These are phyloP conservation scores for Exophiala sp. DNA, from an alignment of 2,329 filamentous ascomycete species.

Conservation along the genomic window DNA sequence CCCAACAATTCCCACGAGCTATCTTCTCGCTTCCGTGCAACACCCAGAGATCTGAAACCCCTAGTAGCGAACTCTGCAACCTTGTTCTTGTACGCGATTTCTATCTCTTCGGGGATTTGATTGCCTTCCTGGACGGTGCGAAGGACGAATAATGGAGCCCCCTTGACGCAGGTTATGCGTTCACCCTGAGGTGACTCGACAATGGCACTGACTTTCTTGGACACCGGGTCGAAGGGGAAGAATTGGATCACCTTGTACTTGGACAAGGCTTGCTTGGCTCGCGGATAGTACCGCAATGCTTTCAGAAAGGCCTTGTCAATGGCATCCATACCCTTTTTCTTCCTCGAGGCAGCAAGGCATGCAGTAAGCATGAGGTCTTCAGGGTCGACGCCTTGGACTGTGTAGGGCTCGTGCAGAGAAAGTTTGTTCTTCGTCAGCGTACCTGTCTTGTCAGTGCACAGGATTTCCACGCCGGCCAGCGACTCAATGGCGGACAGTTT, in stretches of 20 bases:
- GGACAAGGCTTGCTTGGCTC: slow-evolving; percentile 70
- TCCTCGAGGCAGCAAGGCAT: slow-evolving; percentile 81
- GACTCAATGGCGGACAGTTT: slow-evolving; percentile 90
- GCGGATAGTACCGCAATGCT: slow-evolving; percentile 72
- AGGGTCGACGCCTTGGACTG: slow-evolving; percentile 71
- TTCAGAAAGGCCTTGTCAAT: slow-evolving; percentile 95
- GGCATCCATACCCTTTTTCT: slow-evolving; percentile 92
- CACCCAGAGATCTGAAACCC: slow-evolving; percentile 89
- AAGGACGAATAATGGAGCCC: slow-evolving; percentile 79
- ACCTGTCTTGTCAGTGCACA: slow-evolving; percentile 91
- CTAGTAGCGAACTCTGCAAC: slow-evolving; percentile 85
- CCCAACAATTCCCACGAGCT: slow-evolving; percentile 84
- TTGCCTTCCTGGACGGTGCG: slow-evolving; percentile 83
- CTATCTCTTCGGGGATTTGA: slow-evolving; percentile 67
- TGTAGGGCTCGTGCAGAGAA: slow-evolving; percentile 77
- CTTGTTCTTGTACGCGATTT: slow-evolving; percentile 84
- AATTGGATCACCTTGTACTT: slow-evolving; percentile 83
- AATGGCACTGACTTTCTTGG: slow-evolving; percentile 82
- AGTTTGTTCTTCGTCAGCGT: slow-evolving; percentile 93
- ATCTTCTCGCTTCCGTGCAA: slow-evolving; percentile 80
- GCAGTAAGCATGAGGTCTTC: slow-evolving; percentile 90
- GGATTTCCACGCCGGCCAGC: slow-evolving; percentile 84
- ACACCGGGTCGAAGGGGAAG: slow-evolving; percentile 84
- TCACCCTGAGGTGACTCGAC: slow-evolving; percentile 79
- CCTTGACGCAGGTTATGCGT: slow-evolving; percentile 83